phyloP scores from a whole-genome alignment of 306 rosid genomes.

The Glycyrrhiza uralensis region DNA sequence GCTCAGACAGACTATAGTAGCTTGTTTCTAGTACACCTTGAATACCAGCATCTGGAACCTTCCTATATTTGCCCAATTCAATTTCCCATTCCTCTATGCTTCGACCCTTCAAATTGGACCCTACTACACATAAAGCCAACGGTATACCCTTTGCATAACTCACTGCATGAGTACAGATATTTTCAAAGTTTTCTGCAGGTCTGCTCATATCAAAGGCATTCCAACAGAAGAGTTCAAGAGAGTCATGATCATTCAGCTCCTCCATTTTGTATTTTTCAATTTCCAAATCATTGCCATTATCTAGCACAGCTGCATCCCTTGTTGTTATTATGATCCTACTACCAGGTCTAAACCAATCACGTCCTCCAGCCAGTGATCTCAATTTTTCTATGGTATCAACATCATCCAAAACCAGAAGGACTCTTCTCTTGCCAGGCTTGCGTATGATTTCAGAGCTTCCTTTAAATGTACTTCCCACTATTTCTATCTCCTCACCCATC shows the following conservation, averaged over 20 bases:
- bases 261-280: background rate
- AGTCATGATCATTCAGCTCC: background rate
- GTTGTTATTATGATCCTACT: constrained; percentile 28
- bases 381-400: background rate
- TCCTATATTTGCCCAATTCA: background rate
- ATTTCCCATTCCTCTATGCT: background rate
- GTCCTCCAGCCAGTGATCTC: background rate
- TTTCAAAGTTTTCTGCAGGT: background rate
- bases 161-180: background rate
- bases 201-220: background rate
- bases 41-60: background rate
- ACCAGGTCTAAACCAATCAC: constrained; percentile 18
- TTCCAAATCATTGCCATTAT: background rate
- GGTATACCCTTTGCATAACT: constrained; percentile 25
- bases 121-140: constrained; percentile 10
- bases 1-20: background rate
- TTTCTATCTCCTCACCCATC: background rate
- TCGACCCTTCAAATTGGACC: background rate
- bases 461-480: background rate
- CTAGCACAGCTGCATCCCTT: background rate
- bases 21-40: background rate
- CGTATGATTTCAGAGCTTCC: background rate
- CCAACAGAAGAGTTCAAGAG: constrained; percentile 12
- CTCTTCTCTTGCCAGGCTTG: background rate
- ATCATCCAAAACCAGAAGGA: constrained; percentile 28